Percentiles rank a stretch among this genome's conserved stretches.
Evolutionary conservation across 176 grass and related monocot genomes (phyloP).

Genomic region (Alopecurus myosuroides): DNA sequence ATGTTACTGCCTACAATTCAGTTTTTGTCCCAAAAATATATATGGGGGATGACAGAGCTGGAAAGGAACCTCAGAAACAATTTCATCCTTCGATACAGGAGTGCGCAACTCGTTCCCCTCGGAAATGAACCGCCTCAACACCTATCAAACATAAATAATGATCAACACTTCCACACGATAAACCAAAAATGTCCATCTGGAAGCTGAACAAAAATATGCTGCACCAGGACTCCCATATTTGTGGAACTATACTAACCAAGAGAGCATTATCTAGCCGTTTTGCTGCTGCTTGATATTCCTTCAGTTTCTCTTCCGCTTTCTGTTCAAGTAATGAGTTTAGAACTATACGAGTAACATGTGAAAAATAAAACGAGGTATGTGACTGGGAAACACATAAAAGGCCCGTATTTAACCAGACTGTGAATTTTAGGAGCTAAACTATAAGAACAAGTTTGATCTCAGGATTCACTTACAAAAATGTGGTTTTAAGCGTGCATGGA

Average conservation of each 20-base stretch:
- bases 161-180: neutral
- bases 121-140: constrained; percentile 68
- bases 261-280: constrained; percentile 72
- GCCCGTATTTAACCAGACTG: neutral
- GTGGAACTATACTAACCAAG: constrained; percentile 57
- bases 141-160: constrained; percentile 30
- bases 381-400: neutral
- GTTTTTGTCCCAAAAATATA: neutral
- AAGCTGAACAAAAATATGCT: constrained; percentile 3
- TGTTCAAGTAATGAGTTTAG: constrained; percentile 27
- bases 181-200: neutral
- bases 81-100: constrained; percentile 82
- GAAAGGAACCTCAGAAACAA: constrained; percentile 63
- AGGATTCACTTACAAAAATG: neutral
- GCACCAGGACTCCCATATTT: neutral
- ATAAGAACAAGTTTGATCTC: neutral
- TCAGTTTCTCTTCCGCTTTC: constrained; percentile 58
- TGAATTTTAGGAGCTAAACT: neutral
- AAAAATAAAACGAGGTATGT: neutral
- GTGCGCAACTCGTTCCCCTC: constrained; percentile 55
- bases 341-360: constrained; percentile 21
- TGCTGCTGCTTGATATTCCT: constrained; percentile 74
- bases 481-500: neutral
- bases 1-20: neutral
- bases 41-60: neutral